Evolutionary conservation across 352 stramenopile genomes (phyloP), one percentile per base, ranked within the genome.

Genomic region (Plasmopara viticola): DNA sequence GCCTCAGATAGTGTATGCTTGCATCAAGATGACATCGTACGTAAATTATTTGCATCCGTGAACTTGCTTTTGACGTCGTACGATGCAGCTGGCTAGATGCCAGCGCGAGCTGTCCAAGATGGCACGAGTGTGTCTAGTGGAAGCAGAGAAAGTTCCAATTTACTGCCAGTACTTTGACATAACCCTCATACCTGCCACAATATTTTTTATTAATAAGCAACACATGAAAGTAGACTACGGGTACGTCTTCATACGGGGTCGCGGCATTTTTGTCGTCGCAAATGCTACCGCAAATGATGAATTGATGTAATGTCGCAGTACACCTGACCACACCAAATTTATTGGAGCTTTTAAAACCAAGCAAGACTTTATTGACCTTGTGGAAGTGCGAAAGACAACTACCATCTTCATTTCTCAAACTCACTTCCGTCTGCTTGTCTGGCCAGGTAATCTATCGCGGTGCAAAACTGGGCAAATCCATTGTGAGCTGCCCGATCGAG

Each of bases 161-260:
- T 94, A 94, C 61, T 84, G 73, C 39, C 81, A 94, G 60, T 94
- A 94, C 61, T 91, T 94, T 60, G 84, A 94, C 53, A 90, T 94
- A 30, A 77, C 79, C n/a, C 68, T 94, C 18, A 83, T 94, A 43
- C 84, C 84, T 2, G 82, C 82, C 30, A 94, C 79, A 0, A 66
- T 94, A 42, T 94, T 94, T 64, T 94, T 93, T 50, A 84, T 90
- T 58, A 94, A 94, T 55, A 78, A 73, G 2, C 81, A 88, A 52
- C 84, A 94, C 69, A 94, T 93, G 60, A 94, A 94, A 72, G 81
- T 94, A 46, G 82, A 94, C 71, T 94, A 90, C 46, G 70, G 78
- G 84, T 94, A 56, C n/a, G 63, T 65, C 14, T 46, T 49, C 0
- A 33, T 38, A 9, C 34, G 35, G 13, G 20, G 3, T 25, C 20